Base-by-base conservation (phyloP, 2,329 filamentous ascomycete genomes). In the Fusarium brevicatenulatum region DNA sequence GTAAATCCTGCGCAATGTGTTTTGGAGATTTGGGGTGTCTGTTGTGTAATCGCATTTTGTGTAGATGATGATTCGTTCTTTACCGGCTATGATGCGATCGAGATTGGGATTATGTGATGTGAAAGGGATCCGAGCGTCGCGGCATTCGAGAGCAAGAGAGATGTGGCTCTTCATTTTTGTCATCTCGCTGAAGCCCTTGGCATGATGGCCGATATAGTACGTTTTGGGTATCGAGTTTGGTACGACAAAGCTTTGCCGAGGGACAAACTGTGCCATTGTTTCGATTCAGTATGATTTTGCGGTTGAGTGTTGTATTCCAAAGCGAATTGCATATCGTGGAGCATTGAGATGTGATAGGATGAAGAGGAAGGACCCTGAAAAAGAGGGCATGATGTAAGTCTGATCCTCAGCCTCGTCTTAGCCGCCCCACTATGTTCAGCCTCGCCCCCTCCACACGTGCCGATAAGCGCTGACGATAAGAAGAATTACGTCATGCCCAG, bases 201-300 rank as follows among this genome's bases (percentile, higher is more conserved):
- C 90, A 86, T 99, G 96, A 84, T 99, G 96, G 70, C 96, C 96
- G 52, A 98, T 88, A 84, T 94, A 99, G 84, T 98, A 99, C 66
- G 95, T 96, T 73, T 94, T 91, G 43, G 93, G 92, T 69, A 98
- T 91, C 58, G 91, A 92, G 47, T 85, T 78, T 61, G 95, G 92
- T 47, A 91, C 85, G 43, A 92, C 90, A 82, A 97, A 98, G 59
- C 85, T 83, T 73, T 86, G 81, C 76, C 95, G 93, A 32, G 96
- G 94, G 46, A 92, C 82, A 83, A 98, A 97, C 77, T 74, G 76
- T 36, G 80, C 73, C 78, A 81, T 80, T 61, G 49, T 71, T 25
- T 46, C 25, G 15, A 52, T 19, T 42, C 18, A 15, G 40, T 7
- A 10, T 21, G 12, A 9, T 30, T 70, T 52, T 59, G n/a, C 21